Percentiles rank a stretch among this genome's conserved stretches.
phyloP scores from a whole-genome alignment of 2,329 filamentous ascomycete genomes.

The Exophiala alcalophila region DNA sequence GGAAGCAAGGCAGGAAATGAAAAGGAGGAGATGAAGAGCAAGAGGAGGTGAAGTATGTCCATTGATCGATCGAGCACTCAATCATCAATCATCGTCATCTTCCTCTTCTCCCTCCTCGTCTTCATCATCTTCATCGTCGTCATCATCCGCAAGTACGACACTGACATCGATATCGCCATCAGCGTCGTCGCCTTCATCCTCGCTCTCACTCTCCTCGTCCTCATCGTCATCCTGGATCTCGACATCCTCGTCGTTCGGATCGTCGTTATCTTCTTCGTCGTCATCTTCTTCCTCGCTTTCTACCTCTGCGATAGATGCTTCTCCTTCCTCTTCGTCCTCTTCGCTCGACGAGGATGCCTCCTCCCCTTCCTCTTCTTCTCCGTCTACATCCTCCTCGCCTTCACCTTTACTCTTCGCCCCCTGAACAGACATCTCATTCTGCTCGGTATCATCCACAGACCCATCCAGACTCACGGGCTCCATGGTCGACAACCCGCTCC shows the following conservation, averaged over 20 bases:
- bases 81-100: constrained; percentile 13
- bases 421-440: constrained; percentile 3
- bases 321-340: constrained; percentile 10
- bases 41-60: too few relatives aligned
- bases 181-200: constrained; percentile 11
- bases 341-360: constrained; percentile 4
- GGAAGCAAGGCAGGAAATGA: too few relatives aligned
- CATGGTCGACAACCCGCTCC: constrained; percentile 23
- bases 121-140: constrained; percentile 16
- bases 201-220: constrained; percentile 16
- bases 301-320: constrained; percentile 1
- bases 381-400: constrained; percentile 13
- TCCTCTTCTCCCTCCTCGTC: constrained; percentile 12
- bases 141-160: constrained; percentile 8
- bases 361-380: constrained; percentile 22
- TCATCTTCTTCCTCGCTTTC: constrained; percentile 11
- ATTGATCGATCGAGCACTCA: background rate
- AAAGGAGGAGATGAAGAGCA: too few relatives aligned
- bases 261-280: constrained; percentile 12
- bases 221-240: constrained; percentile 16
- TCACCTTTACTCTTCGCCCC: constrained; percentile 12
- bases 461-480: constrained; percentile 13
- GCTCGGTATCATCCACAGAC: constrained; percentile 1
- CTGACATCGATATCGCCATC: constrained; percentile 18
- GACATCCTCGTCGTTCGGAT: constrained; percentile 17